Evolutionary conservation across 768 basidiomycete genomes (phyloP).

Genomic region (Dacryopinax spathularia): DNA sequence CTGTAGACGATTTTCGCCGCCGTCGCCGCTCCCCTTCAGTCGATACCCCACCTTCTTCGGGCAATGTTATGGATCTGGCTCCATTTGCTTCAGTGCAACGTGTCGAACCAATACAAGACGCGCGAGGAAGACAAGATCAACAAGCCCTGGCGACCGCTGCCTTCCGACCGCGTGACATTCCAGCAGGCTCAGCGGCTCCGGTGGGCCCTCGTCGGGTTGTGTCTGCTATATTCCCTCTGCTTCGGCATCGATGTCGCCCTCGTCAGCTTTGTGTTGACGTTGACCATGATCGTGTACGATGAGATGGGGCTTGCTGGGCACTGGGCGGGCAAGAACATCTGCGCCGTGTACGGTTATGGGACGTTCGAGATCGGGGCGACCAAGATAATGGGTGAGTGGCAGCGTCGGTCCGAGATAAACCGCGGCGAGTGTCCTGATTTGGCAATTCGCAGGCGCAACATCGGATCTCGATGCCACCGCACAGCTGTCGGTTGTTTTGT

Average conservation of each 20-base stretch:
- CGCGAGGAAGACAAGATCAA: constrained; percentile 24
- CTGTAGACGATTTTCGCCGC: constrained; percentile 15
- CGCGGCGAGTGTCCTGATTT: neutral
- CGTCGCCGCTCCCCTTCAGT: constrained; percentile 10
- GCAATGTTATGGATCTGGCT: constrained; percentile 22
- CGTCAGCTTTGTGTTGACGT: constrained; percentile 13
- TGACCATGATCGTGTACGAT: constrained; percentile 21
- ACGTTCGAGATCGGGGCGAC: constrained; percentile 27
- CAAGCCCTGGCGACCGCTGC: constrained; percentile 28
- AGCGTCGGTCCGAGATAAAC: constrained; percentile 10
- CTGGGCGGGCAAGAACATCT: constrained; percentile 22
- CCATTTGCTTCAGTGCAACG: constrained; percentile 23
- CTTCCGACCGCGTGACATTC: constrained; percentile 23
- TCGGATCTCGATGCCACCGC: neutral
- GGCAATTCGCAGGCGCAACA: neutral
- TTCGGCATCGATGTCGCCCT: constrained; percentile 16
- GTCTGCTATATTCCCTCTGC: constrained; percentile 16
- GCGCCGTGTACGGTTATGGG: constrained; percentile 23
- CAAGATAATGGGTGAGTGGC: constrained; percentile 19
- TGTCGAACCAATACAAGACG: constrained; percentile 23
- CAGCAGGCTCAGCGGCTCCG: constrained; percentile 18
- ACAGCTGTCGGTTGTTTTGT: neutral
- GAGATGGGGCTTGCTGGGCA: constrained; percentile 20
- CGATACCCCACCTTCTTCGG: constrained; percentile 3
- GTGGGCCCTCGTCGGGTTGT: constrained; percentile 23